A percentile compares a stretch with the other conserved stretches of the same genome.
phyloP scores from a whole-genome alignment of 768 basidiomycete species.

The Leccinum barrowsii region DNA sequence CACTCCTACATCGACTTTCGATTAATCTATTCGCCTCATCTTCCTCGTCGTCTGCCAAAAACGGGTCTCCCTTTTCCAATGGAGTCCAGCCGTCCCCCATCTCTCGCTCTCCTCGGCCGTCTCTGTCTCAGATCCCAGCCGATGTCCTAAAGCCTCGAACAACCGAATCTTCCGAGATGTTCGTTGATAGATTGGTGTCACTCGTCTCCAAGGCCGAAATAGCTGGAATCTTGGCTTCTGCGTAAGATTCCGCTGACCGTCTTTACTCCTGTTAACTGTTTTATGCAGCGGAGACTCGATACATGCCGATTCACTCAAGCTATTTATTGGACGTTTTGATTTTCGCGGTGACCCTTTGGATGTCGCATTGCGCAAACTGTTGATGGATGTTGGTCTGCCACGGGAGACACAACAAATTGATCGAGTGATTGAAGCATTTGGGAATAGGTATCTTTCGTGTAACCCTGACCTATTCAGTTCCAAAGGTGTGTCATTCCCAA shows the following conservation, averaged over 20 bases:
- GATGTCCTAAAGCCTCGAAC: slow-evolving; percentile 51
- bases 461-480: slow-evolving; percentile 78
- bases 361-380: slow-evolving; percentile 80
- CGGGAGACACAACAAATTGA: slow-evolving; percentile 99
- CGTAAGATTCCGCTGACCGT: slow-evolving; percentile 42
- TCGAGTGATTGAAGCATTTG: slow-evolving; percentile 94
- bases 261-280: slow-evolving; percentile 7
- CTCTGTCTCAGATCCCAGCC: slow-evolving; percentile 40
- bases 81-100: slow-evolving; percentile 20
- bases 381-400: slow-evolving; percentile 91
- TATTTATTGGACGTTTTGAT: slow-evolving; percentile 74
- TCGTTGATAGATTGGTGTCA: slow-evolving; percentile 59
- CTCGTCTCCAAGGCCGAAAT: slow-evolving; percentile 76
- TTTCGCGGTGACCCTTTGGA: slow-evolving; percentile 84
- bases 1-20: slow-evolving; percentile 66
- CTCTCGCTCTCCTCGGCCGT: slow-evolving; percentile 42
- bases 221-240: slow-evolving; percentile 75
- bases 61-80: slow-evolving; percentile 7
- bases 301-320: slow-evolving; percentile 61
- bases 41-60: slow-evolving; percentile 32
- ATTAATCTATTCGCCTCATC: slow-evolving; percentile 57
- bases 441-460: slow-evolving; percentile 75
- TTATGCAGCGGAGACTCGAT: slow-evolving; percentile 63
- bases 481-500: slow-evolving; percentile 49
- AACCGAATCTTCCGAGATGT: slow-evolving; percentile 68